Conservation (phyloP, 768 basidiomycete genomes). For the Brasilioporus rufonigricans region DNA sequence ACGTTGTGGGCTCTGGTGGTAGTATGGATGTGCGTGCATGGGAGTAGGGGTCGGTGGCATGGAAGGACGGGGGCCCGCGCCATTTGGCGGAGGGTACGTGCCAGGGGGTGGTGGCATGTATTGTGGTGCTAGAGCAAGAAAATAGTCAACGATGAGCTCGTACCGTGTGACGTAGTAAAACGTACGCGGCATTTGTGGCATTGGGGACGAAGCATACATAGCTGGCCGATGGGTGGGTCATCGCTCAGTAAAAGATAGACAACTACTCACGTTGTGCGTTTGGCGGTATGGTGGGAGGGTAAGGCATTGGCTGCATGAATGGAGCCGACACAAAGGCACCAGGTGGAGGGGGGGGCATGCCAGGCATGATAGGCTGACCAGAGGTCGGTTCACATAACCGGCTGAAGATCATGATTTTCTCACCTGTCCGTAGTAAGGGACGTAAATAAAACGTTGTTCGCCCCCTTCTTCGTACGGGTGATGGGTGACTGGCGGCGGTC, state of each 20-base stretch:
- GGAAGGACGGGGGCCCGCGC: conserved; percentile 74
- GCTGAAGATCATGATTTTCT: background rate
- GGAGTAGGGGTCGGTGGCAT: conserved; percentile 93
- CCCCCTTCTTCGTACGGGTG: conserved; percentile 84
- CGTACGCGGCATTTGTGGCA: conserved; percentile 89
- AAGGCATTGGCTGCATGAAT: conserved; percentile 84
- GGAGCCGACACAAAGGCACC: conserved; percentile 76
- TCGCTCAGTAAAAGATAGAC: background rate
- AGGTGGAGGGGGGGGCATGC: conserved; percentile 79
- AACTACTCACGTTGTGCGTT: conserved; percentile 50
- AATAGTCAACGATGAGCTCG: conserved; percentile 2
- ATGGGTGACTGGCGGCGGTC: conserved; percentile 67
- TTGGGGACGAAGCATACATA: conserved; percentile 79
- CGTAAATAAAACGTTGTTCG: conserved; percentile 68
- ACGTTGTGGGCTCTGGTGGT: conserved; percentile 90
- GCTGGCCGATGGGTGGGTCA: conserved; percentile 38
- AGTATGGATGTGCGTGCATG: conserved; percentile 82
- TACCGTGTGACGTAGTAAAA: conserved; percentile 13
- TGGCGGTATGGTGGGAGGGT: conserved; percentile 76
- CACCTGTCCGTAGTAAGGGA: conserved; percentile 80
- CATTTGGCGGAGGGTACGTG: conserved; percentile 76
- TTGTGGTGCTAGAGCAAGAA: conserved; percentile 48
- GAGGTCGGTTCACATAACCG: conserved; percentile 2
- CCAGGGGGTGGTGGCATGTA: conserved; percentile 83
- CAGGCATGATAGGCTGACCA: conserved; percentile 76